Conservation (phyloP, 192 early-diverging fungal species). For the Linnemannia zychae region DNA sequence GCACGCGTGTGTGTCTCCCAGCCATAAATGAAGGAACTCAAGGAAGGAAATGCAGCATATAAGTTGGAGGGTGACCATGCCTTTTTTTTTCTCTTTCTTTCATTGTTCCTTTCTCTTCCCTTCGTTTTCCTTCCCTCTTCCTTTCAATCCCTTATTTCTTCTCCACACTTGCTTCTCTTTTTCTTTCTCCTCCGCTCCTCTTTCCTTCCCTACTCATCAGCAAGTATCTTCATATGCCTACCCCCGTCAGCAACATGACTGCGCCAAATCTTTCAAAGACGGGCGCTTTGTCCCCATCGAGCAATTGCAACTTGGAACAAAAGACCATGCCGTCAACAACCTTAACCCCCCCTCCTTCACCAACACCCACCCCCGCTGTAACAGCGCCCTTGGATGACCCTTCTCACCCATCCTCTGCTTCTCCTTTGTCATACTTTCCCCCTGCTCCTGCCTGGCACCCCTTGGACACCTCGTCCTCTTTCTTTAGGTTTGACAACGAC, state of each 20-base stretch:
- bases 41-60: not conserved
- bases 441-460: conserved; percentile 9
- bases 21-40: not conserved
- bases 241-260: not conserved
- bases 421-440: not conserved
- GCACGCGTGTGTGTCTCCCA: too few species aligned
- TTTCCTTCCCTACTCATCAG: not conserved
- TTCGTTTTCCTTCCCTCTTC: not conserved
- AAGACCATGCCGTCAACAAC: not conserved
- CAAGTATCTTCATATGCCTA: not conserved
- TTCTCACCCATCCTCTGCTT: not conserved
- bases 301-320: not conserved
- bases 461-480: conserved; percentile 1
- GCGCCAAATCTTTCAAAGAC: not conserved
- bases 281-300: not conserved
- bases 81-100: too few species aligned
- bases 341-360: not conserved
- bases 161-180: not conserved
- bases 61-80: not conserved
- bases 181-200: not conserved
- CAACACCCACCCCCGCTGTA: not conserved
- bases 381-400: not conserved
- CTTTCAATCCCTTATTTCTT: not conserved
- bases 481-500: conserved; percentile 22
- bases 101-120: not conserved